phyloP scores from a whole-genome alignment of 1,284 basidiomycete species.

The Cutaneotrichosporon spelunceum region DNA sequence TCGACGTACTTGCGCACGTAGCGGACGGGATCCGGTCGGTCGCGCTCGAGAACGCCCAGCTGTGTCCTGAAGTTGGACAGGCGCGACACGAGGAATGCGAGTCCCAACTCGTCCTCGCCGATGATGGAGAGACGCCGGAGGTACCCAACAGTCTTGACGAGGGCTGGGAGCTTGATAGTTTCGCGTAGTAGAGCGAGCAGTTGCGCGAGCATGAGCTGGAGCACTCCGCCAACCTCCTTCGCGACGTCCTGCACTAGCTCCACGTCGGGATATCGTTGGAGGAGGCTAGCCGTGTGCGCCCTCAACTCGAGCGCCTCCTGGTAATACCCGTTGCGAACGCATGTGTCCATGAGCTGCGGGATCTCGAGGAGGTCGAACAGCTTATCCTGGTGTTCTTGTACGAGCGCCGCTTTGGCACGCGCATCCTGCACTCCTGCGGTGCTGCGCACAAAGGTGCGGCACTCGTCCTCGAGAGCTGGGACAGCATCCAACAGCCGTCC shows the following conservation, averaged over 20 bases:
- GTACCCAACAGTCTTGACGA: conserved; percentile 83
- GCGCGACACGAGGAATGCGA: conserved; percentile 66
- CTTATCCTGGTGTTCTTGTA: conserved; percentile 86
- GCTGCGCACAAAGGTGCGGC: conserved; percentile 62
- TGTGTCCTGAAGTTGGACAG: conserved; percentile 57
- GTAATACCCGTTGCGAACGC: conserved; percentile 85
- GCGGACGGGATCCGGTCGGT: conserved; percentile 64
- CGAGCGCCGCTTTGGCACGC: conserved; percentile 68
- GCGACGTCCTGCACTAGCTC: conserved; percentile 60
- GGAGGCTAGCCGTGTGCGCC: conserved; percentile 60
- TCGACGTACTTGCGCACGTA: conserved; percentile 85
- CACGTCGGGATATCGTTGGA: conserved; percentile 52
- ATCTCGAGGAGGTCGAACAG: conserved; percentile 85
- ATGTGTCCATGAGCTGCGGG: conserved; percentile 83
- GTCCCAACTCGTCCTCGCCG: conserved; percentile 62
- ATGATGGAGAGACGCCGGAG: conserved; percentile 71
- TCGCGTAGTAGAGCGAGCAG: conserved; percentile 76
- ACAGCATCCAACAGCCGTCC: conserved; percentile 63
- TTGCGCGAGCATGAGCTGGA: conserved; percentile 56
- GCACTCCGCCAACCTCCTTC: conserved; percentile 68
- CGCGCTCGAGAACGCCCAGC: conserved; percentile 48
- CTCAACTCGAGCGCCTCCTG: conserved; percentile 81
- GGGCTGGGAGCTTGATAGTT: conserved; percentile 77
- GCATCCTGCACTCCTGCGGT: conserved; percentile 62
- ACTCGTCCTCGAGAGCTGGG: conserved; percentile 67